Evolutionary conservation across 2,329 filamentous ascomycete species (phyloP).

Genomic region (Cryphonectria naterciae): DNA sequence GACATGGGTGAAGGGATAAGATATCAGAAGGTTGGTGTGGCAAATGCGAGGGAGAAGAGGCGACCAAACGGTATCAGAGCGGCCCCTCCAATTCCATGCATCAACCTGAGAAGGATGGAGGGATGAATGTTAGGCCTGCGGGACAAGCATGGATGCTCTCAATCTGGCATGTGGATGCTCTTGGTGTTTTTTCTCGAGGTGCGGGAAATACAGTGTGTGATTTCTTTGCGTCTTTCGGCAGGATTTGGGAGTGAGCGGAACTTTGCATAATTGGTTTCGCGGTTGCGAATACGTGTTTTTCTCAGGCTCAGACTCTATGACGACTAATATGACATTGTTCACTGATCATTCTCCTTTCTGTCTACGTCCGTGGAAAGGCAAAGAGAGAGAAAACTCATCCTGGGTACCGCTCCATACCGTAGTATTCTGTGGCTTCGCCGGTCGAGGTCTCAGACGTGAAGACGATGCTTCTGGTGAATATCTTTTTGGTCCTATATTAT

Average conservation of each 20-base stretch:
- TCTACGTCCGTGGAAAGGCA: not conserved
- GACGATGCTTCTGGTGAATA: not conserved
- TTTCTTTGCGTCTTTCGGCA: slow-evolving; percentile 13
- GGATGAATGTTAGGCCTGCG: not conserved
- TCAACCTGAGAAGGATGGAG: not conserved
- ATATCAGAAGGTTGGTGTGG: not conserved
- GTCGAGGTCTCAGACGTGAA: not conserved
- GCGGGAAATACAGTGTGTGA: not conserved
- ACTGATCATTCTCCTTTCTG: not conserved
- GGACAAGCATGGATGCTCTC: not conserved
- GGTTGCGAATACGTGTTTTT: slow-evolving; percentile 14
- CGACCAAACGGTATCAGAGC: not conserved
- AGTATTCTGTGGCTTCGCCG: not conserved
- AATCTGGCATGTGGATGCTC: not conserved
- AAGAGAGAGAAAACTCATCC: not conserved
- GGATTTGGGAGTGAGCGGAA: not conserved
- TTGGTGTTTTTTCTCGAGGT: slow-evolving; percentile 8
- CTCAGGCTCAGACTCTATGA: slow-evolving; percentile 16
- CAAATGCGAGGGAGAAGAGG: not conserved
- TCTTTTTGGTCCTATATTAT: not conserved
- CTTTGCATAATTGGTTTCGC: slow-evolving; percentile 17
- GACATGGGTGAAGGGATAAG: not conserved
- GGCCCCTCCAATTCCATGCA: not conserved
- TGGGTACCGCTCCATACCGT: not conserved
- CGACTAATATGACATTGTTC: slow-evolving; percentile 15